Percentiles rank a stretch among this genome's conserved stretches.
phyloP scores from a whole-genome alignment of 2,329 filamentous ascomycete genomes.

The Ceratocystis albifundus region DNA sequence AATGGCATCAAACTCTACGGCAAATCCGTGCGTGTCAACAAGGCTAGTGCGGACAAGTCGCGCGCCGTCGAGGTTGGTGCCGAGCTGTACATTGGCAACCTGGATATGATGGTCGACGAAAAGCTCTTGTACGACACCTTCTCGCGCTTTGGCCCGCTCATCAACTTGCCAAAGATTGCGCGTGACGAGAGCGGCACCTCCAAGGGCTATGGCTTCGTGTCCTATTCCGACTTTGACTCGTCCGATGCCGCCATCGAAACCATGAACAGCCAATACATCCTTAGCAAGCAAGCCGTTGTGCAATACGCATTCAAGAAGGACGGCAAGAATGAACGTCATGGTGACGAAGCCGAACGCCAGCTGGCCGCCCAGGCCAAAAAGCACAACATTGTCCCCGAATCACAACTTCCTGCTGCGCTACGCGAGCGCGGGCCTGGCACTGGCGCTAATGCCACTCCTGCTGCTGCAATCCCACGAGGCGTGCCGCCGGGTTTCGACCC shows the following conservation, averaged over 20 bases:
- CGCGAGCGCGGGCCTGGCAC: slow-evolving; percentile 33
- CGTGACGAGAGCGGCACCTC: slow-evolving; percentile 78
- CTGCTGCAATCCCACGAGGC: slow-evolving; percentile 25
- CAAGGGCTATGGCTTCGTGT: slow-evolving; percentile 95
- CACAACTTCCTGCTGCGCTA: slow-evolving; percentile 63
- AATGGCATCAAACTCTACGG: slow-evolving; percentile 88
- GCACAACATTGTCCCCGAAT: slow-evolving; percentile 78
- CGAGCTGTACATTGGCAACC: slow-evolving; percentile 91
- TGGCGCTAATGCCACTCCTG: slow-evolving; percentile 25
- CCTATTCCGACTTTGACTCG: slow-evolving; percentile 83
- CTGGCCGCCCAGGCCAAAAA: slow-evolving; percentile 86
- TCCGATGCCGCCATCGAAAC: slow-evolving; percentile 83
- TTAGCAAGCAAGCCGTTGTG: slow-evolving; percentile 92
- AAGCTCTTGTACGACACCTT: slow-evolving; percentile 93
- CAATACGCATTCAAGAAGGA: slow-evolving; percentile 99
- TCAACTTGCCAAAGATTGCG: slow-evolving; percentile 79
- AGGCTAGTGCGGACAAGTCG: slow-evolving; percentile 68
- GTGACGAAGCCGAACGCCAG: slow-evolving; percentile 84
- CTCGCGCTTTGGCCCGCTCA: slow-evolving; percentile 74
- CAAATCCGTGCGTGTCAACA: slow-evolving; percentile 94
- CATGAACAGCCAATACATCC: slow-evolving; percentile 92
- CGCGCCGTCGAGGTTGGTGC: slow-evolving; percentile 81
- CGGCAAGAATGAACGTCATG: slow-evolving; percentile 90
- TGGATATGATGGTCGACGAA: slow-evolving; percentile 90
- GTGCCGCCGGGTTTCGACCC: slow-evolving; percentile 31